Base-by-base conservation (phyloP, 1,284 basidiomycete genomes). In the Sporisorium iseilematis-ciliati region DNA sequence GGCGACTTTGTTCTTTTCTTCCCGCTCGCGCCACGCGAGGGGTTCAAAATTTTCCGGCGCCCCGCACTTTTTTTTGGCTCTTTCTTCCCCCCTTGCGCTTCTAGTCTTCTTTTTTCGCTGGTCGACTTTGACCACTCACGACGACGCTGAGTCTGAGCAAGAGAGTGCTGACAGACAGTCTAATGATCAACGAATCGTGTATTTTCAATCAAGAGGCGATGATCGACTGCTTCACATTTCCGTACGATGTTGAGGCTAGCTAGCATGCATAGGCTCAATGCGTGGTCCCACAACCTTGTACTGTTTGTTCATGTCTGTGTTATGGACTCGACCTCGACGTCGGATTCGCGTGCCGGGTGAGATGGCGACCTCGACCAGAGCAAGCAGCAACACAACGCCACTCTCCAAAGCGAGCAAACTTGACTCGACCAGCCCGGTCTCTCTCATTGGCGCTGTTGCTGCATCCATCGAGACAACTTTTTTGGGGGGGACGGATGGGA, bases 31-130 rank as follows among this genome's bases (percentile, higher is more conserved):
- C 35, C 35, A 38, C 35, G 35, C 35, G 35, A 38, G 35, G 35
- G 35, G 35, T 38, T 38, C 35, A 16, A 38, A 48, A 52, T n/a
- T 40, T 53, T 53, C 55, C 62, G 50, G 55, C 33, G 42, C 62
- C 63, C 49, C 50, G 25, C 41, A 21, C 18, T 57, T 57, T 50
- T 23, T 20, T 33, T 21, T 20, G 0, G 31, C 26, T 11, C 33
- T 42, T 4, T 42, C 14, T 42, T n/a, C 7, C 42, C 41, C 41
- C 11, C 2, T 33, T 7, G 33, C 33, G 33, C 11, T 33, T 33
- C 33, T 7, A 33, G 33, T 33, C 33, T 33, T 33, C 33, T 33
- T 42, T 42, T 42, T 42, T 42, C 20, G 41, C 41, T 42, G 20
- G n/a, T n/a, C 42, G 42, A 29, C 29, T 29, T 29, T 29, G 29